phyloP scores from a whole-genome alignment of 495 filamentous ascomycete species.

The Baudoinia panamericana region DNA sequence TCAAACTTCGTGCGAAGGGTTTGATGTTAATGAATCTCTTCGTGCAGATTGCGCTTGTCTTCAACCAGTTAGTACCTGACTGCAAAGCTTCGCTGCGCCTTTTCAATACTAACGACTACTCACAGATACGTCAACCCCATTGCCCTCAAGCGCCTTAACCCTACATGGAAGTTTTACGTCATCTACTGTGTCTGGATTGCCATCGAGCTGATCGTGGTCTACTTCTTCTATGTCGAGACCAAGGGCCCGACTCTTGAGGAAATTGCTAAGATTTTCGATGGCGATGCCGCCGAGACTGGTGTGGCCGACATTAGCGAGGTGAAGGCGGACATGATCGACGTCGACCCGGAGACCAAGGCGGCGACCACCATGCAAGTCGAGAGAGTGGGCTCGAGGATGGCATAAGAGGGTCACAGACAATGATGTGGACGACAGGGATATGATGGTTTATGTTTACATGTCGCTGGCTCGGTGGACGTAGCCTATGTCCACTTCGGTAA shows the following conservation, averaged over 20 bases:
- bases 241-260: constrained; percentile 53
- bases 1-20: constrained; percentile 55
- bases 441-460: too few relatives aligned
- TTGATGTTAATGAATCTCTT: constrained; percentile 36
- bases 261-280: constrained; percentile 51
- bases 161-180: constrained; percentile 47
- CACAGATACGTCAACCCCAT: constrained; percentile 7
- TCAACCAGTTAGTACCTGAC: constrained; percentile 32
- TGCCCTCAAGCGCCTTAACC: constrained; percentile 26
- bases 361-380: background rate
- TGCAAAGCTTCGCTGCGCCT: too few relatives aligned
- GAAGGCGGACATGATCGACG: constrained; percentile 1
- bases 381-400: too few relatives aligned
- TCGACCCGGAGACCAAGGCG: background rate
- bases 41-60: constrained; percentile 36
- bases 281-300: constrained; percentile 23
- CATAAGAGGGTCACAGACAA: too few relatives aligned
- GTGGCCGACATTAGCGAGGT: constrained; percentile 1
- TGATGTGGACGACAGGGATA: too few relatives aligned
- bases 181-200: constrained; percentile 45
- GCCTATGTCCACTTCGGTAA: constrained; percentile 45
- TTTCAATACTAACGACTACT: background rate
- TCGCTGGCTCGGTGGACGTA: too few relatives aligned
- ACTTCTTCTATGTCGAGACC: constrained; percentile 15
- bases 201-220: constrained; percentile 15